Evolutionary conservation across 2,329 filamentous ascomycete genomes (phyloP).

Genomic region (Verticillium klebahnii): DNA sequence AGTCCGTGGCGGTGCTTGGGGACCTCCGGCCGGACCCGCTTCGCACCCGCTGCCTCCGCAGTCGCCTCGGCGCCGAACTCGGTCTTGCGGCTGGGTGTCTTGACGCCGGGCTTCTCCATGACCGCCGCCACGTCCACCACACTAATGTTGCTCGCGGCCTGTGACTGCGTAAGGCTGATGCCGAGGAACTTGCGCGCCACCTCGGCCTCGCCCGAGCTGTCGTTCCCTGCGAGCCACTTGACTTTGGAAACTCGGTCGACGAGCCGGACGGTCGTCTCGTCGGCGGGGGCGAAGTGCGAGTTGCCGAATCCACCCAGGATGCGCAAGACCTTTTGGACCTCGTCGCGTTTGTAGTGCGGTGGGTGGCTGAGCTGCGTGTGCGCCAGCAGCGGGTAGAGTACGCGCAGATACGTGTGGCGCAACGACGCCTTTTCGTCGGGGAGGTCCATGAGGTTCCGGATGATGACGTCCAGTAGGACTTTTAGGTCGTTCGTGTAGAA

Average conservation of each 20-base stretch:
- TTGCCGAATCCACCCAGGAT: constrained; percentile 65
- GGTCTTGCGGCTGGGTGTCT: constrained; percentile 66
- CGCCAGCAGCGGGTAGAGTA: constrained; percentile 82
- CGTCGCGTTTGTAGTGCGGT: constrained; percentile 86
- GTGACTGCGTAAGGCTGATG: constrained; percentile 62
- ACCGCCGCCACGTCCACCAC: constrained; percentile 75
- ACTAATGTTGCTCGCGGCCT: constrained; percentile 69
- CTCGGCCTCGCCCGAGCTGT: constrained; percentile 34
- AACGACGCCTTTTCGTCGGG: constrained; percentile 75
- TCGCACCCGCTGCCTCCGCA: constrained; percentile 24
- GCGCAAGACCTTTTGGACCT: constrained; percentile 71
- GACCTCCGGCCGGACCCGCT: constrained; percentile 48
- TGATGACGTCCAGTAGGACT: constrained; percentile 90
- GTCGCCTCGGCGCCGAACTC: constrained; percentile 16
- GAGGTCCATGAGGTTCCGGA: constrained; percentile 92
- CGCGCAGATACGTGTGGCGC: constrained; percentile 90
- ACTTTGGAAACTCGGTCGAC: constrained; percentile 72
- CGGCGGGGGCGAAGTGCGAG: constrained; percentile 73
- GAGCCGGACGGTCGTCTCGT: constrained; percentile 74
- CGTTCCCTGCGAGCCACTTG: constrained; percentile 54
- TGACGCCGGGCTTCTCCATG: constrained; percentile 76
- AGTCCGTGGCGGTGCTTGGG: constrained; percentile 53
- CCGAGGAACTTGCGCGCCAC: constrained; percentile 60
- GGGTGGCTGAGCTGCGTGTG: constrained; percentile 86
- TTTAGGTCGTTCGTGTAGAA: constrained; percentile 98